These are phyloP conservation scores for Colletotrichum nymphaeae DNA, from an alignment of 2,329 filamentous ascomycete genomes.

Conservation along the genomic window DNA sequence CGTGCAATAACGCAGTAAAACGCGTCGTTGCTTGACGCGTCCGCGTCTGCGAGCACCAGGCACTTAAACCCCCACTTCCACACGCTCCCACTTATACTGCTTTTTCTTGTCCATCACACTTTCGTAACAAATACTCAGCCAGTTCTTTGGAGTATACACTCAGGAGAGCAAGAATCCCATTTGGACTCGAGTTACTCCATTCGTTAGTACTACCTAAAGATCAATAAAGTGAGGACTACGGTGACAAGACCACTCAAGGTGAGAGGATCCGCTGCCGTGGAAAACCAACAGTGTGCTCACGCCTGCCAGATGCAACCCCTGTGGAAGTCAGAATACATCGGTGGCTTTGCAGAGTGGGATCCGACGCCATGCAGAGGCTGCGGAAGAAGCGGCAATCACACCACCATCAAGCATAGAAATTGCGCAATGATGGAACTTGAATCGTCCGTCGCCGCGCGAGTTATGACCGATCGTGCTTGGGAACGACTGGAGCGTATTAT, in stretches of 20 bases:
- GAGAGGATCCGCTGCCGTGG: not conserved
- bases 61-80: not conserved
- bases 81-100: not conserved
- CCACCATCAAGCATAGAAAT: not conserved
- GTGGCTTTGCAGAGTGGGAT: not conserved
- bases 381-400: not conserved
- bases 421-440: not conserved
- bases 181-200: not conserved
- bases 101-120: not conserved
- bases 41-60: not conserved
- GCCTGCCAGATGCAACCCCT: not conserved
- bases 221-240: not conserved
- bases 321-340: not conserved
- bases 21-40: not conserved
- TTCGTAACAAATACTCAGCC: not conserved
- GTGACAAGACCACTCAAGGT: not conserved
- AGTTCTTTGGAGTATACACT: no score
- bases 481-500: not conserved
- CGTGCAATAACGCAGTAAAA: not conserved
- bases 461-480: not conserved
- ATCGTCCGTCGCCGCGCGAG: not conserved
- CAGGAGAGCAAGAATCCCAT: no score
- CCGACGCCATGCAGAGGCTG: not conserved
- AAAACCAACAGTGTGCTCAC: not conserved
- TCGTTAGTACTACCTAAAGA: not conserved